Percentiles rank a stretch among this genome's conserved stretches.
Evolutionary conservation across 352 stramenopile species (phyloP).

Genomic region (Plasmopara halstedii): DNA sequence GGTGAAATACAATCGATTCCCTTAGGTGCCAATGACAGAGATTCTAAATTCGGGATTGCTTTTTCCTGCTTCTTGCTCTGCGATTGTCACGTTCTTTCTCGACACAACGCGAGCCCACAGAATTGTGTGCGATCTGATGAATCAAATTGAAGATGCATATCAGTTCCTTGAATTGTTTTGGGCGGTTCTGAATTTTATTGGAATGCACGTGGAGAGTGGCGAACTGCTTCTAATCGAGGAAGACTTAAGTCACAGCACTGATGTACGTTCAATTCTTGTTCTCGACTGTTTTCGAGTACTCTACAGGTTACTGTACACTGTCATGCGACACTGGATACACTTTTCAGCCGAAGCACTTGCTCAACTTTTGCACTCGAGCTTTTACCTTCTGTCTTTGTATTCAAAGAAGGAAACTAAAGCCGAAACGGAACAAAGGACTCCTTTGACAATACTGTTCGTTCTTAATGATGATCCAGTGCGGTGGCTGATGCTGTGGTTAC

Average conservation of each 20-base stretch:
- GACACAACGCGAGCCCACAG: conserved; percentile 18
- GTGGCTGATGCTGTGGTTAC: conserved; percentile 48
- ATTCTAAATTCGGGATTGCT: conserved; percentile 36
- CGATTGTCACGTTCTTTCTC: conserved; percentile 30
- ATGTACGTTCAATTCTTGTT: conserved; percentile 4
- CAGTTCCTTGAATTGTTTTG: conserved; percentile 49
- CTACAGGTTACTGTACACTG: conserved; percentile 21
- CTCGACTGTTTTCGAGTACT: conserved; percentile 43
- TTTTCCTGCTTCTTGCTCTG: conserved; percentile 25
- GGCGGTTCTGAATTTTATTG: conserved; percentile 39
- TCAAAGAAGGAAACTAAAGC: conserved; percentile 16
- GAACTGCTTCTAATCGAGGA: conserved; percentile 23
- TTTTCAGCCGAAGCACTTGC: conserved; percentile 37
- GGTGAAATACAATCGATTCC: too few species aligned
- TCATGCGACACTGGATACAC: conserved; percentile 51
- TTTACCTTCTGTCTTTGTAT: conserved; percentile 38
- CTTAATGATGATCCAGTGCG: conserved; percentile 20
- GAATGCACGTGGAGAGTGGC: conserved; percentile 12
- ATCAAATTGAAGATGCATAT: conserved; percentile 34
- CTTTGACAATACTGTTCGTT: conserved; percentile 24
- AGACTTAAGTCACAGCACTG: conserved; percentile 2
- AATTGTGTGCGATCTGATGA: conserved; percentile 34
- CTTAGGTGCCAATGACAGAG: conserved; percentile 43
- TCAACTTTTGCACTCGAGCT: conserved; percentile 29
- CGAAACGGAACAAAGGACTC: conserved; percentile 15